These are phyloP conservation scores for Artemisia annua DNA, from an alignment of 129 eudicot genomes.

Conservation along the genomic window DNA sequence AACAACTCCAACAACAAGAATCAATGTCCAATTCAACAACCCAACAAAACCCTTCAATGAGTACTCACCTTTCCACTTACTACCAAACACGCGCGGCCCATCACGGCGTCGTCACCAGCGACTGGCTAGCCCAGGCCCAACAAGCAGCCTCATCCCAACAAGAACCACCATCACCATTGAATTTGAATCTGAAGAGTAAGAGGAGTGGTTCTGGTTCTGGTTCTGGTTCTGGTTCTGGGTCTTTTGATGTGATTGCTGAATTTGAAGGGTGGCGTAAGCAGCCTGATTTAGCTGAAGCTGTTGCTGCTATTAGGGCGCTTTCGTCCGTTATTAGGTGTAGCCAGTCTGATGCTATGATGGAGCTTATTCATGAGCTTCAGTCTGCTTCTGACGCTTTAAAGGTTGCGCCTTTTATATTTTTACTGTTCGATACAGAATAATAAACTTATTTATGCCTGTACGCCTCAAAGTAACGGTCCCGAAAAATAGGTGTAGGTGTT, in stretches of 20 bases:
- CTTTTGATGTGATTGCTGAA: conserved; percentile 69
- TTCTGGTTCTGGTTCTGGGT: conserved; percentile 24
- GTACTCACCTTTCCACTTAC: conserved; percentile 57
- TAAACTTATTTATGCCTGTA: too few species aligned
- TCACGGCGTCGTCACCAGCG: conserved; percentile 84
- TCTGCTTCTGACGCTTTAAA: too few species aligned
- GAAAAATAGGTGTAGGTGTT: too few species aligned
- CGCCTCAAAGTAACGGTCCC: too few species aligned
- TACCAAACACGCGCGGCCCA: conserved; percentile 90
- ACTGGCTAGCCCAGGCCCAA: conserved; percentile 93
- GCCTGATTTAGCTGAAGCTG: conserved; percentile 95
- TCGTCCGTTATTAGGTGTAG: conserved; percentile 69
- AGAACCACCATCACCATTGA: neutral
- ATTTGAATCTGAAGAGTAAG: too few species aligned
- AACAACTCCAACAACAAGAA: conserved; percentile 33
- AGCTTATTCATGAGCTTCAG: too few species aligned
- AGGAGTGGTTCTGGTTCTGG: too few species aligned
- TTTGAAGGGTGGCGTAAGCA: conserved; percentile 80
- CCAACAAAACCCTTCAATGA: conserved; percentile 32
- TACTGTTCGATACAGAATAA: too few species aligned
- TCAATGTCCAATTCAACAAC: neutral
- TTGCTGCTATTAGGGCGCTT: conserved; percentile 94
- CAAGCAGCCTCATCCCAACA: conserved; percentile 57
- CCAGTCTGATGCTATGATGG: too few species aligned
- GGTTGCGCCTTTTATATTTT: too few species aligned